Conservation (phyloP, 2,329 filamentous ascomycete species). For the Colletotrichum tabaci region DNA sequence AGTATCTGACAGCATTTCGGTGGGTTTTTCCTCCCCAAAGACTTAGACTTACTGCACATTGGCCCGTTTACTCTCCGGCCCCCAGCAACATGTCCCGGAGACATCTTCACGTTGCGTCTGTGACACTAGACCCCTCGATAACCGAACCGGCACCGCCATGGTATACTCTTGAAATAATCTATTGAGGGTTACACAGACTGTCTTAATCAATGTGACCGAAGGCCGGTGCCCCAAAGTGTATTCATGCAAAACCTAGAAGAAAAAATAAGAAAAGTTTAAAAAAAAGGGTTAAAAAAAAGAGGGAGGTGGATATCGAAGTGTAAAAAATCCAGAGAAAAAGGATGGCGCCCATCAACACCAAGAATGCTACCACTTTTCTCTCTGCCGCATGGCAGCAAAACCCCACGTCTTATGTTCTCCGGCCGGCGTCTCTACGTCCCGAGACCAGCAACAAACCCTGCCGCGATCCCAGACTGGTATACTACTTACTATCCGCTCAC, state of each 20-base stretch:
- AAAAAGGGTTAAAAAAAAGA: background rate
- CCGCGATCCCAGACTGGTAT: background rate
- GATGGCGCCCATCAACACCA: background rate
- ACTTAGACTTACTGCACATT: too few relatives aligned
- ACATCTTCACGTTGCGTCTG: too few relatives aligned
- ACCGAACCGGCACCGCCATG: background rate
- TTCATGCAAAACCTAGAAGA: constrained; percentile 23
- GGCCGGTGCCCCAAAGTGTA: constrained; percentile 15
- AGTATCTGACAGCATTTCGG: too few relatives aligned
- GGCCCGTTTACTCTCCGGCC: too few relatives aligned
- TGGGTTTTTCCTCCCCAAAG: too few relatives aligned
- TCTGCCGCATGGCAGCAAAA: constrained; percentile 12
- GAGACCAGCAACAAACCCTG: background rate
- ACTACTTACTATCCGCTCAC: constrained; percentile 53
- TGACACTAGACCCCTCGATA: background rate
- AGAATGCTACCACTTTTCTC: background rate
- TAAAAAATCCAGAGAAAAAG: background rate
- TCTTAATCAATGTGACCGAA: background rate
- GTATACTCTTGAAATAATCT: background rate
- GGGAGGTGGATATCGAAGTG: too few relatives aligned
- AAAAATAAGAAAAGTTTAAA: background rate
- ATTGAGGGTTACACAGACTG: too few relatives aligned
- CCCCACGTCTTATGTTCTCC: constrained; percentile 6
- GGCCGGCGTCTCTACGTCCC: background rate
- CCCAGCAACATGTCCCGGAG: too few relatives aligned